phyloP scores from a whole-genome alignment of 2,329 filamentous ascomycete genomes.

The Phialocephala subalpina region DNA sequence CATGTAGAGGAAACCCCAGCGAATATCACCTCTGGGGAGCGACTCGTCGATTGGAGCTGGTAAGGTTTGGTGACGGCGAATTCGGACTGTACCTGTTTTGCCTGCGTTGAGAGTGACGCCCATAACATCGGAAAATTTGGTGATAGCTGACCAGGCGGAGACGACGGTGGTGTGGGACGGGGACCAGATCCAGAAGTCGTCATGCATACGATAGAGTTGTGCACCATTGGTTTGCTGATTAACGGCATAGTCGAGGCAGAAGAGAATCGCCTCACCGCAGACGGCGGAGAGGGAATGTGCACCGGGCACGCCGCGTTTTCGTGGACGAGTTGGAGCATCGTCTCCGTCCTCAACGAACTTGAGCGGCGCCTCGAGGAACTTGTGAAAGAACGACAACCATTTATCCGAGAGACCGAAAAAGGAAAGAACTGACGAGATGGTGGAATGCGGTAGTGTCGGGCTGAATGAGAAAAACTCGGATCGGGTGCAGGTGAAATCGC shows the following conservation, averaged over 20 bases:
- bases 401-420: conserved; percentile 65
- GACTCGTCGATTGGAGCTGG: conserved; percentile 26
- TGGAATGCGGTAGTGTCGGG: conserved; percentile 66
- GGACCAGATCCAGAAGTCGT: conserved; percentile 75
- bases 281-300: conserved; percentile 66
- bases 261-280: conserved; percentile 67
- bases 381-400: conserved; percentile 67
- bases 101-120: conserved; percentile 65
- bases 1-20: conserved; percentile 66
- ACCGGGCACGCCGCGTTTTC: conserved; percentile 66
- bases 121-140: conserved; percentile 60
- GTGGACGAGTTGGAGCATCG: conserved; percentile 46
- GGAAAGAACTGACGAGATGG: conserved; percentile 61
- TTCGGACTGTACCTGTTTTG: conserved; percentile 61
- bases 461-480: conserved; percentile 67
- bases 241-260: conserved; percentile 71
- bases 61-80: conserved; percentile 35
- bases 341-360: conserved; percentile 63
- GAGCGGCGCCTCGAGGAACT: conserved; percentile 66
- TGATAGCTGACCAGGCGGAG: conserved; percentile 66
- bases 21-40: conserved; percentile 61
- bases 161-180: conserved; percentile 57
- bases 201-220: conserved; percentile 67
- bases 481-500: conserved; percentile 61
- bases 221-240: conserved; percentile 63